Evolutionary conservation across 768 basidiomycete species (phyloP), one percentile per base, ranked within the genome.

Genomic region (Rubroboletus pulcherrimus): DNA sequence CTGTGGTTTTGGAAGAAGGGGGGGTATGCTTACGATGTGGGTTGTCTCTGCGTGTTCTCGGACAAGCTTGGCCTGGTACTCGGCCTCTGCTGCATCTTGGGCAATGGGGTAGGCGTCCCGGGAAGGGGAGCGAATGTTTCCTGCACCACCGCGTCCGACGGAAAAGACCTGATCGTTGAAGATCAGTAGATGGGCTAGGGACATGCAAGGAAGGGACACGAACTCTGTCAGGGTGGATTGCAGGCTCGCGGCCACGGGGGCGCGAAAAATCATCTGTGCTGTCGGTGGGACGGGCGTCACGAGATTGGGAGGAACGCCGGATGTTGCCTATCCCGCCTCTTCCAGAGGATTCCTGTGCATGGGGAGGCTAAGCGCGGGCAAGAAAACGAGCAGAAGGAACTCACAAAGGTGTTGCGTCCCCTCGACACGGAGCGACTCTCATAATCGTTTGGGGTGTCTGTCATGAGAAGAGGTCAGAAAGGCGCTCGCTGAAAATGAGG

Each of bases 71-170:
- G 65, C 67, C 43, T 71, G 66, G 52, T 60, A 57, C 3, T 53
- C 63, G 39, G 61, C 26, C 57, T 74, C 60, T 44, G 55, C 47
- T 42, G 43, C 49, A 11, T 72, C 63, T 21, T 72, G 71, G 1
- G 64, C 40, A 1, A 73, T 72, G 14, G 68, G 55, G 17, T 62
- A 63, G 7, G 70, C 49, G 50, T 84, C 85, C 35, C 84, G 81
- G 24, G 89, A 90, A 1, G 85, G 85, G 2, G 90, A 87, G 54
- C 89, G 84, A 49, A 94, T 84, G 77, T 95, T 95, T 9, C 92
- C 93, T 8, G 81, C 81, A 15, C 93, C 93, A 29, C 93, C 92
- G 49, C 91, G 83, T 11, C 93, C 93, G 41, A 80, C 79, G 19
- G 82, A 84, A 59, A 73, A 75, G 59, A 60, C n/a, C 61, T 60